phyloP scores from a whole-genome alignment of 1,139 yeast genomes.

The Magnusiomyces fungicola region DNA sequence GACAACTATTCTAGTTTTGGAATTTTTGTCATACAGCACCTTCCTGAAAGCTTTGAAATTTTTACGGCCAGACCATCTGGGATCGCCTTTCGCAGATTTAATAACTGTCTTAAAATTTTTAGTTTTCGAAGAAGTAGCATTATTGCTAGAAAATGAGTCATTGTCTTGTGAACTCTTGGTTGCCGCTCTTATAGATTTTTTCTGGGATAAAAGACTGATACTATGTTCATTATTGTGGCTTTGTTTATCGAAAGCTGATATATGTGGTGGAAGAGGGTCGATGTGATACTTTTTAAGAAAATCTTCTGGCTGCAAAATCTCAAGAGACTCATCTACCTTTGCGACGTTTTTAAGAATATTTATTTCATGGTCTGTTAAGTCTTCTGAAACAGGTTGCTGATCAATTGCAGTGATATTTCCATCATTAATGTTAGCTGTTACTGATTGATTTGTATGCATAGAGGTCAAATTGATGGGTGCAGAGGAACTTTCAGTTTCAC shows the following conservation, averaged over 20 bases:
- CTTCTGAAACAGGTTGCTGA: too few relatives aligned
- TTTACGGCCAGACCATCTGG: not conserved
- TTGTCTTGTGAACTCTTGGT: too few relatives aligned
- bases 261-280: not conserved
- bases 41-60: not conserved
- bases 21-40: not conserved
- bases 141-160: too few relatives aligned
- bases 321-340: not conserved
- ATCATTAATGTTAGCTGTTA: too few relatives aligned
- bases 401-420: too few relatives aligned
- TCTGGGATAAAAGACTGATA: too few relatives aligned
- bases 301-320: not conserved
- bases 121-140: too few relatives aligned
- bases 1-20: not conserved
- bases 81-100: not conserved
- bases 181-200: too few relatives aligned
- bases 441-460: too few relatives aligned
- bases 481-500: too few relatives aligned
- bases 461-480: too few relatives aligned
- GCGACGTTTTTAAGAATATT: not conserved
- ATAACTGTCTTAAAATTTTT: not conserved
- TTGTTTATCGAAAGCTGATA: not conserved
- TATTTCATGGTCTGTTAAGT: too few relatives aligned
- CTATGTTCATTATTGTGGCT: not conserved
- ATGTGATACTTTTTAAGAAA: not conserved